These are phyloP conservation scores for Athelia sp. DNA, from an alignment of 1,284 basidiomycete genomes.

Conservation along the genomic window DNA sequence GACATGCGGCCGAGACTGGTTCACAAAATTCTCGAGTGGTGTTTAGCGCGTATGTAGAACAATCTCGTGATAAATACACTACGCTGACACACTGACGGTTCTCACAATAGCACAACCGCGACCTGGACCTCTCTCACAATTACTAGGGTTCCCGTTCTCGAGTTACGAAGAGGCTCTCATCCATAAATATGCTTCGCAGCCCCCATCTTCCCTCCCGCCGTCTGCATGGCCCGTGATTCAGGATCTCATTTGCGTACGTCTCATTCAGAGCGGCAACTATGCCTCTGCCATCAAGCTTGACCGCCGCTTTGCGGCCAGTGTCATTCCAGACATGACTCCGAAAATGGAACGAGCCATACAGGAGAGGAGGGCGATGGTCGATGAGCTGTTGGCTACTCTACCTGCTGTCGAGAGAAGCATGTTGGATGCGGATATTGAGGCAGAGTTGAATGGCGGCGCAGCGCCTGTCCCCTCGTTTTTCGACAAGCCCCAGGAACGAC, in stretches of 20 bases:
- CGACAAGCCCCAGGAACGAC: constrained; percentile 16
- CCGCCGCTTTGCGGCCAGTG: constrained; percentile 45
- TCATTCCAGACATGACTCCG: constrained; percentile 21
- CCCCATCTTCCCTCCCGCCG: constrained; percentile 43
- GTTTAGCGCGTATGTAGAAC: constrained; percentile 54
- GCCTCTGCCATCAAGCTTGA: constrained; percentile 73
- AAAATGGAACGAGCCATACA: constrained; percentile 16
- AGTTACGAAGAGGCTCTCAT: constrained; percentile 56
- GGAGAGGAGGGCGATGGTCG: constrained; percentile 65
- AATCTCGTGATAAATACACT: neutral
- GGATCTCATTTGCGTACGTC: constrained; percentile 76
- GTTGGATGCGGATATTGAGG: constrained; percentile 47
- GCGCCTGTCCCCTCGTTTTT: constrained; percentile 13
- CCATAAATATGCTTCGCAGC: constrained; percentile 50
- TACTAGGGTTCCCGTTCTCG: constrained; percentile 61
- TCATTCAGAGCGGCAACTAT: constrained; percentile 73
- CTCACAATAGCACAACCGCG: constrained; percentile 49
- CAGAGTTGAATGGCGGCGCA: constrained; percentile 12
- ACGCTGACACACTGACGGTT: no score
- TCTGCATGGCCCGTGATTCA: constrained; percentile 59
- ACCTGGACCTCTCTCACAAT: constrained; percentile 46
- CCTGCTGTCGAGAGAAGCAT: constrained; percentile 52
- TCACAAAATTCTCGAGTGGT: constrained; percentile 60
- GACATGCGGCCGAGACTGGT: constrained; percentile 49
- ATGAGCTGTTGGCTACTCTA: constrained; percentile 56